phyloP scores from a whole-genome alignment of 805 yeast species.

The Suhomyces xylopsoci region DNA sequence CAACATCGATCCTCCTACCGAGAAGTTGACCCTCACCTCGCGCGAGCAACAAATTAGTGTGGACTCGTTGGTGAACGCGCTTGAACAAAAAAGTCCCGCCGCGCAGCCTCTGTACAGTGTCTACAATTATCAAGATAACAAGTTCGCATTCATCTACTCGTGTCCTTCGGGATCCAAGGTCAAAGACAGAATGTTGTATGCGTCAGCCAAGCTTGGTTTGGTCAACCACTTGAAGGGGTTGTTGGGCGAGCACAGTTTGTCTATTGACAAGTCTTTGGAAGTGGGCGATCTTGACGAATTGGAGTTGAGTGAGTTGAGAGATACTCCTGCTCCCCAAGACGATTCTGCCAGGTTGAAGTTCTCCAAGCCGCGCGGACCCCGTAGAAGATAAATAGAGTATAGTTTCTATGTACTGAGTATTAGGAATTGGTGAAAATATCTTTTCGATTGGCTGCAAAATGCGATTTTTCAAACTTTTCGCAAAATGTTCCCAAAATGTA shows the following conservation, averaged over 20 bases:
- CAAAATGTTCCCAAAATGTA: neutral
- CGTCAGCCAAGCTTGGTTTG: constrained; percentile 70
- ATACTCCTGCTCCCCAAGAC: constrained; percentile 10
- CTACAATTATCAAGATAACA: constrained; percentile 38
- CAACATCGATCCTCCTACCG: constrained; percentile 48
- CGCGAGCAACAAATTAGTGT: constrained; percentile 17
- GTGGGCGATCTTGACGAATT: constrained; percentile 73
- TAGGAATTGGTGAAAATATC: neutral
- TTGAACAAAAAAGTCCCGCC: constrained; percentile 20
- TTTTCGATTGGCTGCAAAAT: neutral
- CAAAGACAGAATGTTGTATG: constrained; percentile 88
- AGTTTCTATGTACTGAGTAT: neutral
- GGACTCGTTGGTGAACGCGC: constrained; percentile 17
- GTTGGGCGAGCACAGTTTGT: constrained; percentile 24
- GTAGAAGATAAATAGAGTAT: constrained; percentile 32
- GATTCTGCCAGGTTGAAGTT: constrained; percentile 30
- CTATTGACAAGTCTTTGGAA: constrained; percentile 52
- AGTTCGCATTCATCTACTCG: constrained; percentile 65
- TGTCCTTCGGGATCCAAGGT: constrained; percentile 92
- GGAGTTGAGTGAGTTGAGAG: constrained; percentile 48
- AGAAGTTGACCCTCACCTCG: constrained; percentile 32
- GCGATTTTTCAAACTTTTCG: neutral
- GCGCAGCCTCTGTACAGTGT: constrained; percentile 58
- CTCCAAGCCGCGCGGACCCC: constrained; percentile 70
- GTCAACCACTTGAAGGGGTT: constrained; percentile 45